phyloP scores from a whole-genome alignment of 257 asterid genomes.

The Nicotiana undulata region DNA sequence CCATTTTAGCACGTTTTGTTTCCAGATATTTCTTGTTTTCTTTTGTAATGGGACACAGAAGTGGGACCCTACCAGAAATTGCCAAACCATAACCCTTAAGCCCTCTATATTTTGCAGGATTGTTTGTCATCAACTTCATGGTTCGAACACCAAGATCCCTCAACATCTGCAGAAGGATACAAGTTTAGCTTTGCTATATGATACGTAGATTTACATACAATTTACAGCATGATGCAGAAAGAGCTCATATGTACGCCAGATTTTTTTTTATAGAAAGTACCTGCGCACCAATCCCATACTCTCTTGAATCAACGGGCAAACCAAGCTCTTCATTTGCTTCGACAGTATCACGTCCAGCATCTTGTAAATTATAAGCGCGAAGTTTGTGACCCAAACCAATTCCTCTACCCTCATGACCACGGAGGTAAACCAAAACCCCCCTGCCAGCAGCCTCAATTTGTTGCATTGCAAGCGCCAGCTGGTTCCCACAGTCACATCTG shows the following conservation, averaged over 20 bases:
- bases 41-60: constrained; percentile 63
- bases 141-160: constrained; percentile 97
- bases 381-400: constrained; percentile 98
- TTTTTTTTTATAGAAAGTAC: constrained; percentile 21
- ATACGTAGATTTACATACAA: not conserved
- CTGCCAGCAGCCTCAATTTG: constrained; percentile 89
- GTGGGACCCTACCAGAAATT: constrained; percentile 76
- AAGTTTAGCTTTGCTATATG: not conserved
- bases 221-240: not conserved
- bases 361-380: constrained; percentile 89
- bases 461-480: constrained; percentile 85
- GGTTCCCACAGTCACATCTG: constrained; percentile 94
- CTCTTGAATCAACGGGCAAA: constrained; percentile 92
- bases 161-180: constrained; percentile 55
- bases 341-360: constrained; percentile 88
- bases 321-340: constrained; percentile 98
- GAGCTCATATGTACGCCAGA: not conserved
- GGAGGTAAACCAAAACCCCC: constrained; percentile 88
- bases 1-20: constrained; percentile 91
- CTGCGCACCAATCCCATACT: constrained; percentile 99
- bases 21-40: constrained; percentile 86
- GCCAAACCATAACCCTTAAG: constrained; percentile 92
- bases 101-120: constrained; percentile 88
- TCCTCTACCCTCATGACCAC: constrained; percentile 98
- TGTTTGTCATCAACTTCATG: constrained; percentile 95